Evolutionary conservation across 2,329 filamentous ascomycete genomes (phyloP), one percentile per base, ranked within the genome.

Genomic region (Ambrosiella beaveri): DNA sequence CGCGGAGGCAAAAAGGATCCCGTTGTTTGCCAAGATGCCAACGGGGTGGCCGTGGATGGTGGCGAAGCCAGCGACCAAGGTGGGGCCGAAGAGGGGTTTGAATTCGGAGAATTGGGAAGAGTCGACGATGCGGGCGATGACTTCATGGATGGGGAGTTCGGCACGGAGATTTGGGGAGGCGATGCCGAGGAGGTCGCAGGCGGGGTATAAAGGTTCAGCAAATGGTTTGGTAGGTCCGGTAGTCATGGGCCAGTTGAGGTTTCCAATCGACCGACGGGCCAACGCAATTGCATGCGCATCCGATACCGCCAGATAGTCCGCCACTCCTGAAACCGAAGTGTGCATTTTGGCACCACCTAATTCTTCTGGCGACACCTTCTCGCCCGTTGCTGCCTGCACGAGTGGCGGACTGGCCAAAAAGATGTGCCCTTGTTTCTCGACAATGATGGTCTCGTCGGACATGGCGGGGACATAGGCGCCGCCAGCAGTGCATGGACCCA

Each of bases 401-500:
- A 98, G 76, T 0, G 93, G 91, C 15, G 91, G 91, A 0, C 91
- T 93, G 0, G 91, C 91, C 1, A 98, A 80, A 74, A 97, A 98
- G 68, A 98, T 95, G 64, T 95, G 90, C n/a, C 91, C 91, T 69
- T 96, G 90, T 56, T 90, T 85, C 66, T 88, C 82, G 44, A 97
- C 93, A 63, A 98, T 97, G 70, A 98, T 96, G 67, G 82, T 89
- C 75, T 97, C 93, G 68, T 97, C 93, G 61, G 86, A 91, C 91
- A 98, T 97, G 65, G 88, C 88, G 9, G 91, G 91, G 9, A 97
- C 90, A 68, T 98, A 97, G 27, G 91, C 91, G 53, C 91, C 91
- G 55, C 91, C 91, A 1, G 91, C 91, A 0, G 93, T 98, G 71
- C 93, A 98, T 49, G 91, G 87, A 0, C 91, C 91, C 91, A 98